Conservation (phyloP, 805 yeast genomes). For the Brettanomyces naardenensis region DNA sequence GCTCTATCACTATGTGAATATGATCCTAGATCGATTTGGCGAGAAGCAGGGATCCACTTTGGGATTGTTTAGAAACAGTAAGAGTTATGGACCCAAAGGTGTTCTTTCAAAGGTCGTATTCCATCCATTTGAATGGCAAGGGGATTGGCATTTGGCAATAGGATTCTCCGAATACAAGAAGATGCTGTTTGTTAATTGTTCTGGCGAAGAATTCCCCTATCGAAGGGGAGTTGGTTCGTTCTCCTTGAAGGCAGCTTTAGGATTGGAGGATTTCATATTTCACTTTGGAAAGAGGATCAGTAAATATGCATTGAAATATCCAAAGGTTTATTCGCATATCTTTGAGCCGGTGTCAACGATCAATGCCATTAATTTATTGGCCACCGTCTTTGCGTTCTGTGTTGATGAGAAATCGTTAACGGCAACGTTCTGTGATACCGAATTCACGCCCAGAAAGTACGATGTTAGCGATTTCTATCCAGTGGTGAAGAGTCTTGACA, state of each 20-base stretch:
- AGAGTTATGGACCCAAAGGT: conserved; percentile 22
- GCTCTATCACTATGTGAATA: conserved; percentile 22
- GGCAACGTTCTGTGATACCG: conserved; percentile 16
- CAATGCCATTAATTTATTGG: conserved; percentile 23
- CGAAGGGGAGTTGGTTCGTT: conserved; percentile 9
- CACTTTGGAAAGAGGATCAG: conserved; percentile 21
- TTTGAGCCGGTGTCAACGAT: conserved; percentile 19
- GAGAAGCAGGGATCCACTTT: conserved; percentile 5
- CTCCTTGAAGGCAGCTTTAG: conserved; percentile 18
- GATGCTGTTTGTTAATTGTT: conserved; percentile 23
- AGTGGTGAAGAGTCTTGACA: conserved; percentile 18
- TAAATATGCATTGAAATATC: conserved; percentile 21
- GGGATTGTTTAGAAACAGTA: conserved; percentile 17
- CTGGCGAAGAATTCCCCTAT: conserved; percentile 6
- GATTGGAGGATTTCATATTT: conserved; percentile 20
- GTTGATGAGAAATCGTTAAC: conserved; percentile 13
- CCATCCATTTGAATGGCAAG: conserved; percentile 25
- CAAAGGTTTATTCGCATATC: conserved; percentile 14
- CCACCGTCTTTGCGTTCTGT: conserved; percentile 23
- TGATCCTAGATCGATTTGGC: conserved; percentile 20
- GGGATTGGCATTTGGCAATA: conserved; percentile 27
- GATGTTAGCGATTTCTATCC: conserved; percentile 23
- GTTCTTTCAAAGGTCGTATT: conserved; percentile 16
- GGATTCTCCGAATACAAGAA: conserved; percentile 19
- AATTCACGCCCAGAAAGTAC: conserved; percentile 16